Base-by-base conservation (phyloP, 108 stramenopile genomes). In the Cyclotella sp. region DNA sequence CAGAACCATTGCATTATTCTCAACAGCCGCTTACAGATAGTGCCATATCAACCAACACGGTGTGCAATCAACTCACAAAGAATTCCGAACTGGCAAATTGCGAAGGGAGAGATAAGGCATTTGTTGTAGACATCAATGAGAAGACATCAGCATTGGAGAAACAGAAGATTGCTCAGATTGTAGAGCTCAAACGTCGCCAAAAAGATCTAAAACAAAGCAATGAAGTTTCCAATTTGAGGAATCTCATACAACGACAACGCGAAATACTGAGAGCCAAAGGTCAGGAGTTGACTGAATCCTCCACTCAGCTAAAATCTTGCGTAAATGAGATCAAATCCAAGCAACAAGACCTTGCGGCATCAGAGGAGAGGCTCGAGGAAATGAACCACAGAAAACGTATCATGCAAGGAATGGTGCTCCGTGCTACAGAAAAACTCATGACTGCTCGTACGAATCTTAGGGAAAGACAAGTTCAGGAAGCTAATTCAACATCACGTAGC, bases 351-450 rank as follows among this genome's bases (percentile, higher is more conserved):
- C 61, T 77, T 18, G 72, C 64, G 0, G 55, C 15, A 42, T 83
- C 82, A 19, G 76, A 77, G 47, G 45, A 73, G 29, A 68, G 45
- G 58, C 53, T 77, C 7, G 66, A 77, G 26, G 82, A 77, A 21
- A 69, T 83, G 82, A 63, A 83, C 7, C 76, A 77, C 49, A 65
- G 82, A 3, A 83, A 83, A 52, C 44, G 75, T 6, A 77, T 77
- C 9, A 68, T 74, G 49, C 76, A 83, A 49, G 76, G 81, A 40
- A 82, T 82, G 75, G 63, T 76, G 11, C 28, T 76, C 13, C 75
- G 75, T 40, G 81, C 81, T 12, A 76, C 81, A 9, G 75, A 82
- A 43, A 71, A 83, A 45, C 60, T 83, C 41, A 83, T 77, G 71
- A 47, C 67, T 9, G 71, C 82, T 15, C 62, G 82, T 26, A 77